phyloP scores from a whole-genome alignment of 495 filamentous ascomycete species.

The Oidiodendron maius region DNA sequence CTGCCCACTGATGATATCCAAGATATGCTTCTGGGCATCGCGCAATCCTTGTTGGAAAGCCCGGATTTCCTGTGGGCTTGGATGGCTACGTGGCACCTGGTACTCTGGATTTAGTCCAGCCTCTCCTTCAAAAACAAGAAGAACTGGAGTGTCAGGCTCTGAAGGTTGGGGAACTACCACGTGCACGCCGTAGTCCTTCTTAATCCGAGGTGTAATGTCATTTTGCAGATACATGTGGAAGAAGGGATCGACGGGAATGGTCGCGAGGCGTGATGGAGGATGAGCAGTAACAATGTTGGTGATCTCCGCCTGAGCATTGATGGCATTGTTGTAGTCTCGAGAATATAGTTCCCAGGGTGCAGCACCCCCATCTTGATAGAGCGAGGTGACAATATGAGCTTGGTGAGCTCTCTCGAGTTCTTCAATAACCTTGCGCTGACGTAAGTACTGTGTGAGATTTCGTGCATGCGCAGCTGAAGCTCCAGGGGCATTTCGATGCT shows the following conservation, averaged over 20 bases:
- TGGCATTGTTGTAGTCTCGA: slow-evolving; percentile 73
- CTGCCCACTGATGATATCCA: slow-evolving; percentile 64
- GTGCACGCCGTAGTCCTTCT: slow-evolving; percentile 71
- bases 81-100: slow-evolving; percentile 53
- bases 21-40: slow-evolving; percentile 66
- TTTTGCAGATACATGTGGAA: slow-evolving; percentile 73
- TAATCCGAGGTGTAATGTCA: slow-evolving; percentile 55
- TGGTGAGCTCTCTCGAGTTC: slow-evolving; percentile 71
- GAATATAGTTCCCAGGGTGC: slow-evolving; percentile 80
- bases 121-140: slow-evolving; percentile 80
- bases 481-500: slow-evolving; percentile 65
- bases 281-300: slow-evolving; percentile 72
- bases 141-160: slow-evolving; percentile 50
- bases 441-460: slow-evolving; percentile 78
- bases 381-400: slow-evolving; percentile 74
- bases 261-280: slow-evolving; percentile 67
- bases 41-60: slow-evolving; percentile 63
- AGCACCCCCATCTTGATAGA: slow-evolving; percentile 49
- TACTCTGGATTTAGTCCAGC: slow-evolving; percentile 49
- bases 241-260: slow-evolving; percentile 74
- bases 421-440: slow-evolving; percentile 67
- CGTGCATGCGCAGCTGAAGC: slow-evolving; percentile 72
- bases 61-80: slow-evolving; percentile 51
- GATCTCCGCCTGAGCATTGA: slow-evolving; percentile 76
- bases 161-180: slow-evolving; percentile 64